Base-by-base conservation (phyloP, 257 asterid genomes). In the Solanum gandarillasii region DNA sequence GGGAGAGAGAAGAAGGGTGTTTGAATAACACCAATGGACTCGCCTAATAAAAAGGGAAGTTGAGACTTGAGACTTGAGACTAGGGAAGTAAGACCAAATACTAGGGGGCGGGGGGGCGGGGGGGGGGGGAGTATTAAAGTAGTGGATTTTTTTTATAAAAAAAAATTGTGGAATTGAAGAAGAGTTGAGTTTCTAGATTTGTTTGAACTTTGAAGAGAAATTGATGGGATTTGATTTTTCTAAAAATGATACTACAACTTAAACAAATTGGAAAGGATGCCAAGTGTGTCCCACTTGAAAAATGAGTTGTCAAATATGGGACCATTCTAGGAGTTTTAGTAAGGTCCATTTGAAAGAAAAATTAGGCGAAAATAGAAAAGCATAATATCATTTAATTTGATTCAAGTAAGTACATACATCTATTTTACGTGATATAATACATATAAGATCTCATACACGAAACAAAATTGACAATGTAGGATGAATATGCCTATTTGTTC, bases 11-110 rank as follows among this genome's bases (percentile, higher is more conserved):
- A 76, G 87, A 83, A 36, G 79, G 32, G 70, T 89, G 90, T 86
- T 87, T 60, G 83, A 89, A 87, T 91, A 75, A 74, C 73, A 89
- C 91, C 95, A 89, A 90, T 67, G 87, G 98, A 96, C 96, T 94
- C 95, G 98, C 91, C 99, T 81, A 83, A 91, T 58, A 91, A 90
- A 90, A 70, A 38, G 78, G 97, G 91, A 88, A 88, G 92, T 89
- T 88, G 90, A 90, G 94, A 93, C 83, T 75, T 74, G 94, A 90
- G 87, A 88, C 92, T 89, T 87, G 90, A 91, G 94, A 93, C 94
- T 90, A 86, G 76, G 86, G 76, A 87, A 90, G 83, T 90, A 90
- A 85, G 95, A 91, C 98, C 94, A 92, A 83, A 83, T 81, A 88
- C 88, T 85, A 76, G 14, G 46, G 86, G 79, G 27, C 0, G 9